phyloP scores from a whole-genome alignment of 2,329 filamentous ascomycete species.

The Rhytidhysteron rufulum region DNA sequence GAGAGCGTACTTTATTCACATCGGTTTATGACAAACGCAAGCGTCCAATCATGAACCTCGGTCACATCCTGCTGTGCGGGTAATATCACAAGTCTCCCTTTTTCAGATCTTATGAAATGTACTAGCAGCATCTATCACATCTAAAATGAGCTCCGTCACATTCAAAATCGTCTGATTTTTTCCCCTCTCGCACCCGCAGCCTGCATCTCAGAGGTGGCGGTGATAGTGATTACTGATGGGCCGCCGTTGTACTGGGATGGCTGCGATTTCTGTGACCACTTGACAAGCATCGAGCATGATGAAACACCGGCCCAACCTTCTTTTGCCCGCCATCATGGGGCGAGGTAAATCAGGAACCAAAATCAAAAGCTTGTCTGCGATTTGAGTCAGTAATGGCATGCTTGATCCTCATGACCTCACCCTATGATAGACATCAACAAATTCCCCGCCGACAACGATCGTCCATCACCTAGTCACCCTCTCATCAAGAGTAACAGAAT shows the following conservation, averaged over 20 bases:
- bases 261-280: conserved; percentile 1
- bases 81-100: conserved; percentile 1
- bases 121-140: neutral
- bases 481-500: neutral
- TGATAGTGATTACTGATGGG: no score
- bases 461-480: neutral
- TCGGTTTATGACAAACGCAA: no score
- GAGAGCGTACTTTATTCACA: no score
- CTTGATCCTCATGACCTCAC: no score
- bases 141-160: neutral
- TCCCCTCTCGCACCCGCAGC: neutral
- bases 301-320: conserved; percentile 2
- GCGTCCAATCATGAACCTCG: no score
- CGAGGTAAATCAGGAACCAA: neutral
- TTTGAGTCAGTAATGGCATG: neutral
- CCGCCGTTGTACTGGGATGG: no score
- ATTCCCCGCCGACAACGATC: neutral
- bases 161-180: neutral
- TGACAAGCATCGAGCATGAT: conserved; percentile 1
- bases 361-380: conserved; percentile 1
- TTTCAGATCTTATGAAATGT: neutral
- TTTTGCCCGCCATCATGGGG: neutral
- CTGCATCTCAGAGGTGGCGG: no score
- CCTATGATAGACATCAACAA: neutral
- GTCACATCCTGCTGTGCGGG: conserved; percentile 3